A percentile compares a stretch with the other conserved stretches of the same genome.
Conservation (phyloP, 495 filamentous ascomycete species). For the Penicillium coprophilum region DNA sequence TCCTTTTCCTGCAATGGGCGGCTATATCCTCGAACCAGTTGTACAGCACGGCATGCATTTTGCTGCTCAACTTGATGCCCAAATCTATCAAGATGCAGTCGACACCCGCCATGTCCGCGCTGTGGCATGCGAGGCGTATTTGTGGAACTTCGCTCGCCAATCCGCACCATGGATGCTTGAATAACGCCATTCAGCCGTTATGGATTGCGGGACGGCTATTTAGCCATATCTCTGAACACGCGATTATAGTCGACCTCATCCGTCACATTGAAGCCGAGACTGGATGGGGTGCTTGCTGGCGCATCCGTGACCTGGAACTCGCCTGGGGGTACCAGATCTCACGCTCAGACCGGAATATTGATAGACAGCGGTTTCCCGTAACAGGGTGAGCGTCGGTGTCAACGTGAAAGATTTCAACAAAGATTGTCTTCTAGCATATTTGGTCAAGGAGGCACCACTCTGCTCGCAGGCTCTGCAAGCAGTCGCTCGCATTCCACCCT, state of each 20-base stretch:
- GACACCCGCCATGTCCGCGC: slow-evolving; percentile 24
- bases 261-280: slow-evolving; percentile 43
- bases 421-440: neutral
- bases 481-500: slow-evolving; percentile 32
- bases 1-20: slow-evolving; percentile 47
- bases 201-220: slow-evolving; percentile 50
- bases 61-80: slow-evolving; percentile 43
- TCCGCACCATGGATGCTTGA: slow-evolving; percentile 47
- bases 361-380: slow-evolving; percentile 8
- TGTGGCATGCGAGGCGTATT: slow-evolving; percentile 51
- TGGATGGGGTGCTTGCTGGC: slow-evolving; percentile 49
- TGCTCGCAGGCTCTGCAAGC: slow-evolving; percentile 20
- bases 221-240: slow-evolving; percentile 47
- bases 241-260: slow-evolving; percentile 41
- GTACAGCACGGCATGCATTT: slow-evolving; percentile 48
- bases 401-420: neutral
- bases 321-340: slow-evolving; percentile 44
- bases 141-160: slow-evolving; percentile 51
- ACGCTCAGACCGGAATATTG: slow-evolving; percentile 8
- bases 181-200: slow-evolving; percentile 50
- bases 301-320: slow-evolving; percentile 44
- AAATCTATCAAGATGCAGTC: slow-evolving; percentile 32
- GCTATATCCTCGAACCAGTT: slow-evolving; percentile 53
- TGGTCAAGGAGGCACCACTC: slow-evolving; percentile 35
- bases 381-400: slow-evolving; percentile 8